These are phyloP conservation scores for Paradendryphiella salina DNA, from an alignment of 2,329 filamentous ascomycete genomes.

Conservation along the genomic window DNA sequence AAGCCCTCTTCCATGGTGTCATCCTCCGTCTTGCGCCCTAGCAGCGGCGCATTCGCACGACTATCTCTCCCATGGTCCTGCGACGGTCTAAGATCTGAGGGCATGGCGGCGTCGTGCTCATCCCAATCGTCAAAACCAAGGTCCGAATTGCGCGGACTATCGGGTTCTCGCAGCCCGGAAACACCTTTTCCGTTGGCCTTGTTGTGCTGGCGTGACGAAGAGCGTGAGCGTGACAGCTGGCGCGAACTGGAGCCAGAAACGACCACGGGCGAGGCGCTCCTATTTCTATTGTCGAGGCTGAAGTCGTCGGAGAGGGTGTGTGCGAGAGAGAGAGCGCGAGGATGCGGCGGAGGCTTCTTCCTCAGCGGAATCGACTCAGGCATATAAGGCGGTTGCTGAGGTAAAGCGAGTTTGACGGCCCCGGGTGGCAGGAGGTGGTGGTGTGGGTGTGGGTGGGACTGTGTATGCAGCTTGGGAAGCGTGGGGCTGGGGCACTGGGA, in stretches of 20 bases:
- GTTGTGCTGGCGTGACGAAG: constrained; percentile 23
- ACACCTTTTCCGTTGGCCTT: constrained; percentile 9
- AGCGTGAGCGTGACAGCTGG: constrained; percentile 26
- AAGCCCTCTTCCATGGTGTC: constrained; percentile 45
- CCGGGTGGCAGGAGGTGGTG: constrained; percentile 12
- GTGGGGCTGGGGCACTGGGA: constrained; percentile 11
- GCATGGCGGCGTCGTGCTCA: constrained; percentile 52
- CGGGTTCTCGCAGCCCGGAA: constrained; percentile 22
- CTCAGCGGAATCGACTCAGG: constrained; percentile 44
- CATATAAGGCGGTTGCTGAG: constrained; percentile 40
- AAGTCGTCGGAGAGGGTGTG: constrained; percentile 21
- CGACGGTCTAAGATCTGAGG: constrained; percentile 53
- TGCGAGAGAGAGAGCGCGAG: constrained; percentile 22
- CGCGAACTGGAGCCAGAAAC: constrained; percentile 26
- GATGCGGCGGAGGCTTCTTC: constrained; percentile 30
- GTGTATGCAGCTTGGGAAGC: constrained; percentile 6
- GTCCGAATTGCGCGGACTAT: constrained; percentile 31
- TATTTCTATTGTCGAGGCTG: constrained; percentile 16
- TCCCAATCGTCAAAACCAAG: constrained; percentile 53
- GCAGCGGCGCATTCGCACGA: constrained; percentile 57
- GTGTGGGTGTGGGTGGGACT: constrained; percentile 4
- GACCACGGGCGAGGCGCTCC: constrained; percentile 28
- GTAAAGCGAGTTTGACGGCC: constrained; percentile 22
- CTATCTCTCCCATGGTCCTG: constrained; percentile 47
- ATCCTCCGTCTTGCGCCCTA: constrained; percentile 50